phyloP scores from a whole-genome alignment of 257 asterid genomes.

The Apocynum venetum region DNA sequence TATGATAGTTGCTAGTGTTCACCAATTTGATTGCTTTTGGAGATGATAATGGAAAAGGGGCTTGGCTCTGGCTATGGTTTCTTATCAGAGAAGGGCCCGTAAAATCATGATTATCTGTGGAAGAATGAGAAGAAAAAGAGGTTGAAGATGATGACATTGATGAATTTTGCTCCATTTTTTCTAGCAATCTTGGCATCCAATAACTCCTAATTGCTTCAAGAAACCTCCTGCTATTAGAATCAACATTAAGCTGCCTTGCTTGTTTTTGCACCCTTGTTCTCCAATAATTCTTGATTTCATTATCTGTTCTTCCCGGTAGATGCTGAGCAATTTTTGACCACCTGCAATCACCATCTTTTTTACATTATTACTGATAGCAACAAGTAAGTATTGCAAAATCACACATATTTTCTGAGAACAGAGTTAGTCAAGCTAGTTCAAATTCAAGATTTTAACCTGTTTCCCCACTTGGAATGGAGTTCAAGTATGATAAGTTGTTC shows the following conservation, averaged over 20 bases:
- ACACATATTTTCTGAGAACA: neutral
- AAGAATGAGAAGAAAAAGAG: slow-evolving; percentile 24
- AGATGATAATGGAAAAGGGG: slow-evolving; percentile 12
- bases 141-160: slow-evolving; percentile 27
- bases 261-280: slow-evolving; percentile 87
- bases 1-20: neutral
- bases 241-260: slow-evolving; percentile 69
- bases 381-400: neutral
- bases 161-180: slow-evolving; percentile 47
- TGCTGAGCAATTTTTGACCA: slow-evolving; percentile 85
- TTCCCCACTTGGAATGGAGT: slow-evolving; percentile 86
- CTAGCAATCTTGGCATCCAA: slow-evolving; percentile 73
- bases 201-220: slow-evolving; percentile 52
- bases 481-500: slow-evolving; percentile 80
- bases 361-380: neutral
- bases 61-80: slow-evolving; percentile 19
- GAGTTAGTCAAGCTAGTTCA: neutral
- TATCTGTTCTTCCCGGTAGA: slow-evolving; percentile 82
- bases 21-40: slow-evolving; percentile 17
- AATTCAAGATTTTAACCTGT: slow-evolving; percentile 38
- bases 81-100: slow-evolving; percentile 16
- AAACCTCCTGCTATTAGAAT: slow-evolving; percentile 70
- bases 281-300: slow-evolving; percentile 89
- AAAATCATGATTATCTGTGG: slow-evolving; percentile 31
- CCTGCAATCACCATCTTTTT: slow-evolving; percentile 23